A percentile compares a stretch with the other conserved stretches of the same genome.
Conservation (phyloP, 768 basidiomycete species). For the Rhodotorula babjevae region DNA sequence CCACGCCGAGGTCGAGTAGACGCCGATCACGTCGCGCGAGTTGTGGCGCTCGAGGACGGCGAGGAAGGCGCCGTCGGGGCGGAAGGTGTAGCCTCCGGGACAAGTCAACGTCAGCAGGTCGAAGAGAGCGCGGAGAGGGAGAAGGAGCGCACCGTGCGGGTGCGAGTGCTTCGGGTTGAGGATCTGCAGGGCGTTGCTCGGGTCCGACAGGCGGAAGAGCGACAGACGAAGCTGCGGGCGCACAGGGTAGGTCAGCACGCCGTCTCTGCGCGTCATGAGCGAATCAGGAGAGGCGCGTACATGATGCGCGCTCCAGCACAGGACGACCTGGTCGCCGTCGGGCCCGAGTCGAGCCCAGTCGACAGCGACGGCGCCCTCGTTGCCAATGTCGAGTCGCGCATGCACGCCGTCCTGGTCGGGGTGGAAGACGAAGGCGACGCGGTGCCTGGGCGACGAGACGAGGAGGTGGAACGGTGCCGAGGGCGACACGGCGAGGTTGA, state of each 20-base stretch:
- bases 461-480: slow-evolving; percentile 4
- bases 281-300: not conserved
- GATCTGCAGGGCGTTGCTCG: slow-evolving; percentile 9
- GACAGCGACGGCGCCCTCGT: slow-evolving; percentile 30
- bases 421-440: slow-evolving; percentile 22
- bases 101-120: not conserved
- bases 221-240: slow-evolving; percentile 34
- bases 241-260: not conserved
- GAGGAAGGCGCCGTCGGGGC: slow-evolving; percentile 44
- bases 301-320: slow-evolving; percentile 20
- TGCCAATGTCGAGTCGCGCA: slow-evolving; percentile 29
- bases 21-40: slow-evolving; percentile 46
- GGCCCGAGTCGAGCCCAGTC: not conserved
- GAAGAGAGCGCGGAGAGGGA: not conserved
- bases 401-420: slow-evolving; percentile 13
- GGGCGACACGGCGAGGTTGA: slow-evolving; percentile 3
- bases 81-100: slow-evolving; percentile 27
- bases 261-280: no score
- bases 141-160: not conserved
- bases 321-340: not conserved
- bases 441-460: not conserved
- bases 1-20: slow-evolving; percentile 43
- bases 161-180: slow-evolving; percentile 20
- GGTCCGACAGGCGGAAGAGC: slow-evolving; percentile 19
- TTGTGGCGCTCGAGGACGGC: slow-evolving; percentile 48